Base-by-base conservation (phyloP, 805 yeast genomes). In the Metschnikowia continentalis region DNA sequence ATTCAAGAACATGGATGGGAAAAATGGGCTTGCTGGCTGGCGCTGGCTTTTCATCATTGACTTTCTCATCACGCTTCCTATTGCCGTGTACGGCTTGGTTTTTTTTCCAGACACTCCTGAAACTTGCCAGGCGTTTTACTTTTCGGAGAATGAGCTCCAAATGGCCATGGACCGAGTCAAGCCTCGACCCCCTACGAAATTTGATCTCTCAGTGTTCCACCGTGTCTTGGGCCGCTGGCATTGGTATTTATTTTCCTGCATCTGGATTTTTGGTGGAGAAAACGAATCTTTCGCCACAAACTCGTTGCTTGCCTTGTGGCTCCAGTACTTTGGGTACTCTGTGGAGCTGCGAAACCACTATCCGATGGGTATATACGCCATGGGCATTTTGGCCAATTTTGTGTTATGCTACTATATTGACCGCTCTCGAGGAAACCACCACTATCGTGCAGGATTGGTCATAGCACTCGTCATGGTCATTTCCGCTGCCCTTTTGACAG, bases 41-140 rank as follows among this genome's bases (percentile, higher is more conserved):
- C 73, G 83, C 63, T 82, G 87, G 87, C 36, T 82, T n/a, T 83
- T 81, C 60, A 78, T 83, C 42, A 79, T 83, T 54, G 86, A 83
- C 64, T 82, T 80, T 55, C 58, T 79, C 32, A 72, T 82, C 42
- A 81, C 87, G 0, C 59, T 82, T 3, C 86, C 86, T 1, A 77
- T 83, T 49, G 77, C 79, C 3, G 35, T 81, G 3, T 81, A 77
- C 54, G 87, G 88, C 0, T 71, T 79, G 37, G 43, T 84, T 2
- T 76, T 76, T 49, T 80, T 83, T 61, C 88, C 88, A 11, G 86
- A 82, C 59, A 61, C 70, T 32, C 84, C 85, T 10, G 78, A 74
- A n/a, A 62, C 59, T 2, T 53, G 66, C 64, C 54, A 61, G 37
- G 57, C 63, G 6, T 67, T 66, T 52, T 72, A 73, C 49, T 75